Evolutionary conservation across 2,329 filamentous ascomycete species (phyloP).

Genomic region (Colletotrichum sp.): DNA sequence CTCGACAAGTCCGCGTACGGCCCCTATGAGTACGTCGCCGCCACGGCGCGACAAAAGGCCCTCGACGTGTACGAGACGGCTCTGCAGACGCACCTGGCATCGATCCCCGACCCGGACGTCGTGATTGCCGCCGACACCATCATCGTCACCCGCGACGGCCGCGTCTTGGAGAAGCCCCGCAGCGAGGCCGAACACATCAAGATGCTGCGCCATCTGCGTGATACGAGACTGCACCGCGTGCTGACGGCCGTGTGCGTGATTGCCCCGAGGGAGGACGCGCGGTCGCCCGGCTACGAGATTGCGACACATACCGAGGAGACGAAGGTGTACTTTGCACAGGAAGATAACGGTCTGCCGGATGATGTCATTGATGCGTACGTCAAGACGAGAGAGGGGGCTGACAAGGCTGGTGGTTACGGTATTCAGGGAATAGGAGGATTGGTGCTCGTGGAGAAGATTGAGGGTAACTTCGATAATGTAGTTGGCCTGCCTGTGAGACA

Average conservation of each 20-base stretch:
- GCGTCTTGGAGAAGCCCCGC: constrained; percentile 89
- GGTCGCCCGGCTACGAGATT: constrained; percentile 84
- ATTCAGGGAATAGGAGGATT: constrained; percentile 89
- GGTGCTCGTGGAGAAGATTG: constrained; percentile 85
- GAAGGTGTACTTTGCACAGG: constrained; percentile 81
- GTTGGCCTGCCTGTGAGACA: constrained; percentile 85
- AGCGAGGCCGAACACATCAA: constrained; percentile 80
- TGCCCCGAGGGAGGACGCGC: constrained; percentile 78
- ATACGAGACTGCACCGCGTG: constrained; percentile 79
- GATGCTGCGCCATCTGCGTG: constrained; percentile 84
- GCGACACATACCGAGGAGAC: constrained; percentile 89
- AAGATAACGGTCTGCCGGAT: constrained; percentile 65
- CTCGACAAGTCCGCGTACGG: constrained; percentile 76
- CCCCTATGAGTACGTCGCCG: constrained; percentile 89
- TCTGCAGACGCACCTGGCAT: constrained; percentile 46
- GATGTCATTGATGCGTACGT: constrained; percentile 83
- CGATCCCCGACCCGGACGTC: constrained; percentile 73
- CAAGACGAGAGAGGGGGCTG: constrained; percentile 85
- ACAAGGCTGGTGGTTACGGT: constrained; percentile 96
- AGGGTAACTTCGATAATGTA: constrained; percentile 92
- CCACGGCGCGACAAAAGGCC: constrained; percentile 85
- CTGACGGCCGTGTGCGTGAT: constrained; percentile 87
- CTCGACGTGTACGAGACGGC: constrained; percentile 68
- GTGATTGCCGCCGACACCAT: constrained; percentile 93
- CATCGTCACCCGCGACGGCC: constrained; percentile 76